Base-by-base conservation (phyloP, 768 basidiomycete species). In the Phanerochaete sordida region DNA sequence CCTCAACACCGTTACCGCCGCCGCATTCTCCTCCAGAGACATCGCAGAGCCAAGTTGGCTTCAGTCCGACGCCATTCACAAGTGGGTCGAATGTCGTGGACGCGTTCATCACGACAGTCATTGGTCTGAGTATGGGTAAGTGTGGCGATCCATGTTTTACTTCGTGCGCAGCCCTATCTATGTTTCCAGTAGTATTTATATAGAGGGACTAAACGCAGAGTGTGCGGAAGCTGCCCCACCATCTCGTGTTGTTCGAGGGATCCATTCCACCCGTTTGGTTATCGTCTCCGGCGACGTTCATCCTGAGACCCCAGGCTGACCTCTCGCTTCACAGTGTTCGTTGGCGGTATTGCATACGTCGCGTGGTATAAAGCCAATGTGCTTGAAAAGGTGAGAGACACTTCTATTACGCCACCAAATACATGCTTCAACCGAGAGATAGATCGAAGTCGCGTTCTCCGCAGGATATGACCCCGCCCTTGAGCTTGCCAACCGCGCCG, bases 301-400 rank as follows among this genome's bases (percentile, higher is more conserved):
- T n/a, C 21, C 8, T 46, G 26, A 27, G 7, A 30, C 28, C n/a
- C 26, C 33, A 23, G 1, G 30, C 19, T 51, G 44, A 60, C 31
- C 21, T 44, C n/a, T 2, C 11, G 39, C 24, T 43, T 4, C 8
- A n/a, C 62, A 87, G 84, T 87, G 7, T 88, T 92, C 65, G 67
- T 83, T 15, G 88, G 90, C 43, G 91, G 92, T 50, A 76, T 88
- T 11, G 81, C 79, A 26, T 92, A 92, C 72, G 73, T 91, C 56
- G 75, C 78, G 28, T 92, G 85, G 88, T 94, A 95, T 76, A 93
- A 94, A 73, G 81, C 78, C 64, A 85, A 87, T 65, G 93, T 95
- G 21, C 76, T 95, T 21, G 76, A 84, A 71, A 89, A 95, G 81
- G 92, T 89, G 64, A 59, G 51, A 35, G 33, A 27, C 33, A 11